Evolutionary conservation across 768 basidiomycete genomes (phyloP), one percentile per base, ranked within the genome.

Genomic region (Podaxis sp.): DNA sequence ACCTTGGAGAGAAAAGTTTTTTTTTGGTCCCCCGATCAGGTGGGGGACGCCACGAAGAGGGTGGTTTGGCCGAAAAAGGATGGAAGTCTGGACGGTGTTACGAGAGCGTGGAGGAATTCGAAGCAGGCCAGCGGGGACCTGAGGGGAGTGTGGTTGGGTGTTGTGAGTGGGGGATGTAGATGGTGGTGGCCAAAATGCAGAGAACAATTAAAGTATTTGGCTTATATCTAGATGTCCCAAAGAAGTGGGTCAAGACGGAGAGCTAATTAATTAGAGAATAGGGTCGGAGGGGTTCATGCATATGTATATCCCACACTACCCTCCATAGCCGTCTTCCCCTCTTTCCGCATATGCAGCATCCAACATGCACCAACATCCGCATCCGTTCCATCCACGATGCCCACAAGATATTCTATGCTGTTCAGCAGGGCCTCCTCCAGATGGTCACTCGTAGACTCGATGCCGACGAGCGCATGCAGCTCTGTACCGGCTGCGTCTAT

Each of bases 401-500:
- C 2, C 91, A 92, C 73, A 89, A 85, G 72, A 88, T 93, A 69
- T 93, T 93, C 74, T 85, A 82, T 67, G 91, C 86, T 25, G 80
- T 92, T 59, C 83, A 85, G 59, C 78, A 79, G 59, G 85, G 85
- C 47, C 64, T 81, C 24, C 79, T 93, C 53, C 83, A 83, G 61
- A 88, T 92, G 82, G 87, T 93, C 66, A 86, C 88, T 27, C 82
- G 89, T 65, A 84, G 91, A 37, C 80, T 93, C 56, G 91, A 92
- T 67, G 85, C 89, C 49, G 88, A 90, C 68, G 91, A 93, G 70
- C 84, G 88, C 51, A 76, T 80, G 17, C 84, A 85, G 2, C 74
- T 89, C 59, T 70, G 73, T 25, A 77, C 82, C 15, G 84, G 84
- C 15, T 84, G 82, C 63, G 76, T 80, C 70, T 90, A 81, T 73